phyloP scores from a whole-genome alignment of 2,329 filamentous ascomycete genomes.

The Penicillium hordei region DNA sequence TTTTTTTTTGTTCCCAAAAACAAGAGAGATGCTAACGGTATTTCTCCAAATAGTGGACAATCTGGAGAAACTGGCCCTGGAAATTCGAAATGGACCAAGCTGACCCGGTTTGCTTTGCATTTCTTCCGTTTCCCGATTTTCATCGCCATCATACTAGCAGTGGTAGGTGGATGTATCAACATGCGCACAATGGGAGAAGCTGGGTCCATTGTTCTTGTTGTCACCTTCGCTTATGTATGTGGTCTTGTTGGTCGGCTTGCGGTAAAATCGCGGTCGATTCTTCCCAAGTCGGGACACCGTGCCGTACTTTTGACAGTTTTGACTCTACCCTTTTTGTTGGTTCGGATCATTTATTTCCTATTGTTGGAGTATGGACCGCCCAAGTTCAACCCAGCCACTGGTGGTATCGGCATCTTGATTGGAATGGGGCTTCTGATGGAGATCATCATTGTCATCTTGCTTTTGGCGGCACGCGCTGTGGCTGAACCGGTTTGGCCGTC shows the following conservation, averaged over 20 bases:
- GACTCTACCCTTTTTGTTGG: constrained; percentile 25
- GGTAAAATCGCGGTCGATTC: constrained; percentile 15
- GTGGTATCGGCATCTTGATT: constrained; percentile 19
- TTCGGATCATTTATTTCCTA: constrained; percentile 26
- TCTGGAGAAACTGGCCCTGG: constrained; percentile 26
- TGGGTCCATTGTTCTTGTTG: constrained; percentile 23
- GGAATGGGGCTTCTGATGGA: constrained; percentile 32
- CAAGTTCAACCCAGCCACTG: constrained; percentile 18
- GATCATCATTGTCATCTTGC: constrained; percentile 19
- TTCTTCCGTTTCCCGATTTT: constrained; percentile 29
- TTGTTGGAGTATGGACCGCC: constrained; percentile 21
- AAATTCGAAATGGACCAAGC: constrained; percentile 26
- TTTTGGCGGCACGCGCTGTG: constrained; percentile 23
- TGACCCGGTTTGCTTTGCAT: constrained; percentile 24
- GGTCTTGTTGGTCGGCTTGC: constrained; percentile 24
- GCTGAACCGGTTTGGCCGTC: constrained; percentile 21
- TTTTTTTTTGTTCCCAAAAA: too few relatives aligned
- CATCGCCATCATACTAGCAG: constrained; percentile 23
- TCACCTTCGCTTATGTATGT: constrained; percentile 26
- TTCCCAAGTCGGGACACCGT: constrained; percentile 20
- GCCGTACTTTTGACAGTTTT: constrained; percentile 19
- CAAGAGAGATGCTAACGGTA: not conserved
- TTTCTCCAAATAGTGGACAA: constrained; percentile 24
- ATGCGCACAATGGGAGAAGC: constrained; percentile 19
- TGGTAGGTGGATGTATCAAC: constrained; percentile 22